A percentile compares a stretch with the other conserved stretches of the same genome.
Evolutionary conservation across 192 early-diverging fungal genomes (phyloP).

Genomic region (Neocallimastix lanati): DNA sequence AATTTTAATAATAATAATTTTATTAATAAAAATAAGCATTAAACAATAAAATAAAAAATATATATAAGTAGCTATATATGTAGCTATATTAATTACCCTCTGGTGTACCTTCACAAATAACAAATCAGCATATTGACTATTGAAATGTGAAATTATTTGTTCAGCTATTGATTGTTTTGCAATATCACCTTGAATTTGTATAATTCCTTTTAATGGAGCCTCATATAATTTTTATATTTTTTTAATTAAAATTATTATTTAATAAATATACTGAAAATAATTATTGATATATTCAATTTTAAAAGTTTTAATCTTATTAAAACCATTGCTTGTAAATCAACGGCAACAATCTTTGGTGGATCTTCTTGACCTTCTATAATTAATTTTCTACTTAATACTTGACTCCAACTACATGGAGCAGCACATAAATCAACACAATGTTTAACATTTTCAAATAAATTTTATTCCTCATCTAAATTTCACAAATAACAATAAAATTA

Average conservation of each 20-base stretch:
- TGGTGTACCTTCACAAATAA: slow-evolving; percentile 84
- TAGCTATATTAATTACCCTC: slow-evolving; percentile 53
- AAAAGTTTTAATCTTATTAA: too few relatives aligned
- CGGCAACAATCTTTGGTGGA: slow-evolving; percentile 70
- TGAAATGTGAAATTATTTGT: slow-evolving; percentile 75
- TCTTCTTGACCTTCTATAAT: slow-evolving; percentile 25
- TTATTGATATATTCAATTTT: too few relatives aligned
- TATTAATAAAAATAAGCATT: too few relatives aligned
- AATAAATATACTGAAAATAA: too few relatives aligned
- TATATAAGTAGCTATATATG: too few relatives aligned
- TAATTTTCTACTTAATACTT: slow-evolving; percentile 58
- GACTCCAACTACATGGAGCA: slow-evolving; percentile 92
- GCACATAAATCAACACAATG: slow-evolving; percentile 92
- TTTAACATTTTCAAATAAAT: slow-evolving; percentile 70
- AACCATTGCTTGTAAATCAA: slow-evolving; percentile 91
- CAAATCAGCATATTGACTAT: slow-evolving; percentile 76
- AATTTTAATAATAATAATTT: neutral
- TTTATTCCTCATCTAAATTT: slow-evolving; percentile 65
- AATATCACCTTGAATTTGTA: slow-evolving; percentile 92
- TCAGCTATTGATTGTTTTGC: slow-evolving; percentile 84
- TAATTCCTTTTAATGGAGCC: slow-evolving; percentile 83
- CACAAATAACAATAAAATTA: too few relatives aligned
- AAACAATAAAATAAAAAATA: too few relatives aligned
- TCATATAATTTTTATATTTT: slow-evolving; percentile 1
- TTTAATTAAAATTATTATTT: too few relatives aligned